Percentiles rank a stretch among this genome's conserved stretches.
Evolutionary conservation across 768 basidiomycete species (phyloP).

Genomic region (Leccinum imitatum): DNA sequence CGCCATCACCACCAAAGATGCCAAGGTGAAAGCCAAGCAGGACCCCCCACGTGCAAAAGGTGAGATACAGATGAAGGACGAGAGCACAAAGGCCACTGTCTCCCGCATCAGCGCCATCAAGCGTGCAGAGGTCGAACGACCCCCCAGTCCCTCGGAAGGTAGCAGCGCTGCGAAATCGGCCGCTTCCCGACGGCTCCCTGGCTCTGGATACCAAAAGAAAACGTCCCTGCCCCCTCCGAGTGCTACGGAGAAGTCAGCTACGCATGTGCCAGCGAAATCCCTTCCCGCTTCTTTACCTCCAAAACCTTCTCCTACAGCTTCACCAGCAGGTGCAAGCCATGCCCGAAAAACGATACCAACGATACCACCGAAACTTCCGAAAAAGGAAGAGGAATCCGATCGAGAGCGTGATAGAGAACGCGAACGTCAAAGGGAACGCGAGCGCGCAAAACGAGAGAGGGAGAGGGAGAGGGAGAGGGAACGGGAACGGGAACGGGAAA

Average conservation of each 20-base stretch:
- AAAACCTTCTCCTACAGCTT: slow-evolving; percentile 33
- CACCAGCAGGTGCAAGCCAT: slow-evolving; percentile 24
- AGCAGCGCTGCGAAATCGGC: slow-evolving; percentile 18
- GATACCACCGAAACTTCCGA: slow-evolving; percentile 19
- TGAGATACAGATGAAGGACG: slow-evolving; percentile 40
- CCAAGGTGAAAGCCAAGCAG: slow-evolving; percentile 40
- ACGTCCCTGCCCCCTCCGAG: slow-evolving; percentile 23
- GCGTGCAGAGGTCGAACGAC: slow-evolving; percentile 25
- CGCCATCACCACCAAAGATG: slow-evolving; percentile 45
- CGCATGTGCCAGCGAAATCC: slow-evolving; percentile 27
- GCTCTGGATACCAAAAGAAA: slow-evolving; percentile 49
- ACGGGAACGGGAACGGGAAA: slow-evolving; percentile 19
- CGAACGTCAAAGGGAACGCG: slow-evolving; percentile 28
- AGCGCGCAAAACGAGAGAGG: slow-evolving; percentile 23
- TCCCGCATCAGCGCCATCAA: slow-evolving; percentile 33
- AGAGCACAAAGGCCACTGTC: slow-evolving; percentile 32
- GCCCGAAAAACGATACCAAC: slow-evolving; percentile 32
- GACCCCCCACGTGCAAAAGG: slow-evolving; percentile 33
- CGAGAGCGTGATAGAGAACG: slow-evolving; percentile 25
- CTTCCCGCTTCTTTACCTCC: slow-evolving; percentile 33
- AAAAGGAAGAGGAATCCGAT: slow-evolving; percentile 30
- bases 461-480: slow-evolving; percentile 15
- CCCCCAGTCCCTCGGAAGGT: slow-evolving; percentile 19
- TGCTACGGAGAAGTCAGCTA: slow-evolving; percentile 29
- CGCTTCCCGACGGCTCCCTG: slow-evolving; percentile 40